A percentile compares a stretch with the other conserved stretches of the same genome.
Conservation (phyloP, 1,284 basidiomycete genomes). For the Paramarasmius palmivorus region DNA sequence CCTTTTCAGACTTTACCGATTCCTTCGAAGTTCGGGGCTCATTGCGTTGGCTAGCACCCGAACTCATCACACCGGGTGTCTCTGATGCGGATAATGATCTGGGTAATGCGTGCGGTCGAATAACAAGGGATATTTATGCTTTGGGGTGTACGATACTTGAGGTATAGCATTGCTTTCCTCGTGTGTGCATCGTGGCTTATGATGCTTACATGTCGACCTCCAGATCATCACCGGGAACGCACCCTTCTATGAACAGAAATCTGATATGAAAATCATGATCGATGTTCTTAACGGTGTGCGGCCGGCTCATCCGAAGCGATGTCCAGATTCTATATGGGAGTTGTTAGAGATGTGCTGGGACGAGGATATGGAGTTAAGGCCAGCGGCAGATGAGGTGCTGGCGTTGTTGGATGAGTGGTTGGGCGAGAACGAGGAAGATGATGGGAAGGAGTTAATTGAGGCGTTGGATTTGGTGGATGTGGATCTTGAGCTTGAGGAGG, state of each 20-base stretch:
- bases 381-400: not conserved
- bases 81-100: not conserved
- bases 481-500: not conserved
- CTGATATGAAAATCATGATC: not conserved
- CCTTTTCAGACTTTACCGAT: no score
- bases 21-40: no score
- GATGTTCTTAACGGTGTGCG: not conserved
- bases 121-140: conserved; percentile 13
- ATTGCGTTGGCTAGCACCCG: conserved; percentile 11
- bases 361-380: not conserved
- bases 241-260: not conserved
- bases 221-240: not conserved
- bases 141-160: conserved; percentile 14
- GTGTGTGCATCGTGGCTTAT: not conserved
- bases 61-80: conserved; percentile 6
- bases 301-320: not conserved
- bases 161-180: not conserved
- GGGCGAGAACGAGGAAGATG: no score
- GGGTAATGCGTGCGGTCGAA: no score
- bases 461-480: not conserved
- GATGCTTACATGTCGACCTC: no score
- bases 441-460: not conserved
- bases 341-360: not conserved
- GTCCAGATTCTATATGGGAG: not conserved
- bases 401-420: not conserved